These are phyloP conservation scores for Naganishia friedmannii DNA, from an alignment of 768 basidiomycete species.

Conservation along the genomic window DNA sequence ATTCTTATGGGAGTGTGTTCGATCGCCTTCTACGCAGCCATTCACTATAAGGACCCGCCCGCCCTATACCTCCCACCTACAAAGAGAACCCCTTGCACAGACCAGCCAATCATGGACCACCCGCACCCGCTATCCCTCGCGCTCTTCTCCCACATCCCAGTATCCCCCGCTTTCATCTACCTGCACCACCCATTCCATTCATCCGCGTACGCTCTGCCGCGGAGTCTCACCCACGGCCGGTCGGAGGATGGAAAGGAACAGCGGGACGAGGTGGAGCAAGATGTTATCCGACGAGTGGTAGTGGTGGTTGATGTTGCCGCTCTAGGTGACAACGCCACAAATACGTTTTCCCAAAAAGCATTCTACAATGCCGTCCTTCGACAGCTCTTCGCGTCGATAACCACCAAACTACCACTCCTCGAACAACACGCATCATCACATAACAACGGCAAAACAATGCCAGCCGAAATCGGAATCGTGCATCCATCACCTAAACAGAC, in stretches of 20 bases:
- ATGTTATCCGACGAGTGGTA: slow-evolving; percentile 39
- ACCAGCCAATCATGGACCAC: background rate
- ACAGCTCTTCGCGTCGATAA: background rate
- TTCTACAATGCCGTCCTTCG: slow-evolving; percentile 24
- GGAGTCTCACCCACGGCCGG: background rate
- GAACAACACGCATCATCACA: background rate
- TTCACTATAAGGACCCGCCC: no score
- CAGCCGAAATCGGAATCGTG: no score
- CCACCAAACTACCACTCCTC: background rate
- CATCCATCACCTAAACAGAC: background rate
- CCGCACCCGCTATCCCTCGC: slow-evolving; percentile 1
- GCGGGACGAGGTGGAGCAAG: background rate
- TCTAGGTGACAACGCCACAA: slow-evolving; percentile 27
- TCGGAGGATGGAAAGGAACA: slow-evolving; percentile 34
- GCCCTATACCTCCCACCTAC: no score
- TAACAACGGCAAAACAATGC: background rate
- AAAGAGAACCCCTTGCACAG: background rate
- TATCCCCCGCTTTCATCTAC: slow-evolving; percentile 42
- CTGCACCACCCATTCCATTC: slow-evolving; percentile 50
- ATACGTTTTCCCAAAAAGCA: background rate
- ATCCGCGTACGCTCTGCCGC: slow-evolving; percentile 15
- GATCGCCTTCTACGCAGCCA: slow-evolving; percentile 12
- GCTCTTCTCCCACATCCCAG: background rate
- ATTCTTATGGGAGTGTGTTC: slow-evolving; percentile 7
- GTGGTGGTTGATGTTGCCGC: slow-evolving; percentile 33